Evolutionary conservation across 257 asterid species (phyloP).

Genomic region (Ophiorrhiza pumila): DNA sequence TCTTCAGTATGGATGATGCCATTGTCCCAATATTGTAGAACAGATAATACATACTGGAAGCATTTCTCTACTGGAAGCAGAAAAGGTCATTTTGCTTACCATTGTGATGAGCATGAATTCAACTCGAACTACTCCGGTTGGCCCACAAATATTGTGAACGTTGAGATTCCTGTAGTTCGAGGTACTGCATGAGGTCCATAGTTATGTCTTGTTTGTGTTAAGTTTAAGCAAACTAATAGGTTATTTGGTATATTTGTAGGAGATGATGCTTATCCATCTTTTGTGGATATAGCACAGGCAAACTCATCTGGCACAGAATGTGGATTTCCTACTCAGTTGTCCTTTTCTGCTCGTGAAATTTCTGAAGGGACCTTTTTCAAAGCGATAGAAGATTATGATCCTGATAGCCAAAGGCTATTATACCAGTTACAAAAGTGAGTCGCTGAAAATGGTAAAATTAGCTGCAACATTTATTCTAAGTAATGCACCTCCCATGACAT

Average conservation of each 20-base stretch:
- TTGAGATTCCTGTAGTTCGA: conserved; percentile 76
- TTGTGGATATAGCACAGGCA: conserved; percentile 45
- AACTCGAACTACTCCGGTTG: conserved; percentile 84
- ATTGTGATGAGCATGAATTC: conserved; percentile 69
- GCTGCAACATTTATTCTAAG: conserved; percentile 17
- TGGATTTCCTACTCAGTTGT: conserved; percentile 77
- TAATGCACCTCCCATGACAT: neutral
- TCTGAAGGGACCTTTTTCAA: conserved; percentile 88
- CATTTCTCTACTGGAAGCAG: conserved; percentile 64
- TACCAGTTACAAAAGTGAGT: conserved; percentile 71
- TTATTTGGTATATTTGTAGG: conserved; percentile 44
- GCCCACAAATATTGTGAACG: conserved; percentile 89
- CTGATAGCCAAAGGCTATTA: conserved; percentile 73
- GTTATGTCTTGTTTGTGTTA: neutral
- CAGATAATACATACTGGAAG: conserved; percentile 63
- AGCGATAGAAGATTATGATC: conserved; percentile 77
- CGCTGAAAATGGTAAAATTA: conserved; percentile 9
- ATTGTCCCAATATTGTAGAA: conserved; percentile 81
- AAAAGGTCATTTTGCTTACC: conserved; percentile 54
- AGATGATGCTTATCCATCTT: conserved; percentile 77
- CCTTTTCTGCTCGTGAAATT: conserved; percentile 97
- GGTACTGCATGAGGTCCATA: conserved; percentile 41
- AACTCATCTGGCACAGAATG: conserved; percentile 66
- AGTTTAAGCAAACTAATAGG: conserved; percentile 26
- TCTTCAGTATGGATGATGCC: conserved; percentile 96